A percentile compares a stretch with the other conserved stretches of the same genome.
phyloP scores from a whole-genome alignment of 768 basidiomycete species.

The Zangia roseola region DNA sequence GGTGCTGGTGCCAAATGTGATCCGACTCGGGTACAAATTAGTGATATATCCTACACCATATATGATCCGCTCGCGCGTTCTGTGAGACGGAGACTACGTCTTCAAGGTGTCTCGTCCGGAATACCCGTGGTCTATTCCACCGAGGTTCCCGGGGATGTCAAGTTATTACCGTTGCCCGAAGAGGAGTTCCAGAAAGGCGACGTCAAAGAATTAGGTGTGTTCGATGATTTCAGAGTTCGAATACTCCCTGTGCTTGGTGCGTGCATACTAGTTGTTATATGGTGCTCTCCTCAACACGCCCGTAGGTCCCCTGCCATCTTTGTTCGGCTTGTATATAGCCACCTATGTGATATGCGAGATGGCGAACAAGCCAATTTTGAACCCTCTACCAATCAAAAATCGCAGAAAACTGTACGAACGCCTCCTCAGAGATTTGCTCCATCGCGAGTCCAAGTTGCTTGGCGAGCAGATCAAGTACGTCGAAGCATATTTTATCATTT shows the following conservation, averaged over 20 bases:
- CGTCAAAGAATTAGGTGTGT: constrained; percentile 84
- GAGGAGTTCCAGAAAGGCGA: constrained; percentile 89
- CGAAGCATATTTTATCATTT: background rate
- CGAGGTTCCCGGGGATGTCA: constrained; percentile 86
- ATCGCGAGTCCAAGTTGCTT: constrained; percentile 68
- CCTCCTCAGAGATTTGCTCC: constrained; percentile 72
- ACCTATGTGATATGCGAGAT: constrained; percentile 87
- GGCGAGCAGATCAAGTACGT: constrained; percentile 60
- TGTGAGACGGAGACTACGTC: constrained; percentile 75
- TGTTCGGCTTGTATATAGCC: constrained; percentile 89
- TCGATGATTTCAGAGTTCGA: constrained; percentile 91
- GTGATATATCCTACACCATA: constrained; percentile 87
- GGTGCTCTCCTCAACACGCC: background rate
- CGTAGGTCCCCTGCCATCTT: constrained; percentile 66
- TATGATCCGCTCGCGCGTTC: constrained; percentile 95
- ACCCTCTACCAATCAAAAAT: constrained; percentile 84
- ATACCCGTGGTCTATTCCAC: constrained; percentile 95
- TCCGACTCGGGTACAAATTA: constrained; percentile 92
- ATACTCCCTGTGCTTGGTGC: constrained; percentile 88
- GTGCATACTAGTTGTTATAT: constrained; percentile 17
- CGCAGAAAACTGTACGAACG: constrained; percentile 82
- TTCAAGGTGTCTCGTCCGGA: constrained; percentile 57
- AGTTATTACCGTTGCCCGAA: constrained; percentile 85
- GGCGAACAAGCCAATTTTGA: constrained; percentile 77
- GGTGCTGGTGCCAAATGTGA: constrained; percentile 94